Base-by-base conservation (phyloP, 2,329 filamentous ascomycete species). In the Huntiella omanensis region DNA sequence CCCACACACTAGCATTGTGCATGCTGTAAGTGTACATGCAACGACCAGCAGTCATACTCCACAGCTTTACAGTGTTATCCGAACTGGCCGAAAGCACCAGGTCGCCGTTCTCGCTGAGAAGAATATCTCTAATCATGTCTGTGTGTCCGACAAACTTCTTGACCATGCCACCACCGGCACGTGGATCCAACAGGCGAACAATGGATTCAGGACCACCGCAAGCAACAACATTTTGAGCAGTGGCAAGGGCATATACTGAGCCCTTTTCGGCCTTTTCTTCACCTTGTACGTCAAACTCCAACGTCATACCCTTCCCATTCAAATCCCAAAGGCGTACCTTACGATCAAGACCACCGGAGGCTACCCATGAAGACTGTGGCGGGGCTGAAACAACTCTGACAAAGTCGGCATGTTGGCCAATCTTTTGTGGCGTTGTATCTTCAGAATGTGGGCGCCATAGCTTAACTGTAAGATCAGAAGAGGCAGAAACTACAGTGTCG, bases 1-100 rank as follows among this genome's bases (percentile, higher is more conserved):
- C 92, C 91, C 91, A 98, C 16, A 98, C 84, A 58, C 87, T 95
- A 58, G 94, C 86, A 58, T 93, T 93, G 64, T 98, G 91, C 91
- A 98, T 98, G 46, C 87, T 95, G 55, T 98, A 73, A 0, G 91
- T 98, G 62, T 95, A 85, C 80, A 96, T 88, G 68, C 91, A 98
- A 54, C 91, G 74, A 47, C 91, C 91, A 16, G 86, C 88, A 8
- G 83, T 91, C 54, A 96, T 79, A 53, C 87, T 95, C 91, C 91
- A 98, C 49, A 96, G 77, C 65, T 98, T 98, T 65, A 98, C 80
- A 0, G 91, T 96, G 63, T 93, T 86, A 60, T 98, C 91, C 1
- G 88, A 88, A 54, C 87, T 94, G 11, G 85, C 87, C 1, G 88
- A 94, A 69, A 98, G 75, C 54, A 98, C 83, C 36, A 78, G 92